Evolutionary conservation across 495 filamentous ascomycete genomes (phyloP).

Genomic region (Aspergillus biplanus): DNA sequence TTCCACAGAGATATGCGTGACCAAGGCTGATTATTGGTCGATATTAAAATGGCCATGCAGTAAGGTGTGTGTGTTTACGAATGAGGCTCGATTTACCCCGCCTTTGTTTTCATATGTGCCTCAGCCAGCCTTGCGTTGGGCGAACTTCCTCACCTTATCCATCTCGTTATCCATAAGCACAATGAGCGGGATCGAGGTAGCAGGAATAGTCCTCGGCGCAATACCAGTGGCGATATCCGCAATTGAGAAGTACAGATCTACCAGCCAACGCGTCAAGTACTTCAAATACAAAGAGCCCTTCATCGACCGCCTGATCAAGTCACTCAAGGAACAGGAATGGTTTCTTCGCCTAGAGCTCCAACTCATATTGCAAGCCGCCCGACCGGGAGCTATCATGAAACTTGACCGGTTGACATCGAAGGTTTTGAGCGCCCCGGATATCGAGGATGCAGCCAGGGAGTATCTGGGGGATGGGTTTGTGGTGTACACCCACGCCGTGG

Average conservation of each 20-base stretch:
- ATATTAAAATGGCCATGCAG: no score
- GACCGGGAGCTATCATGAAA: no score
- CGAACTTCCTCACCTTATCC: no score
- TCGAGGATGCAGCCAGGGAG: slow-evolving; percentile 9
- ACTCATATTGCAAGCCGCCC: slow-evolving; percentile 4
- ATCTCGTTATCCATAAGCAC: no score
- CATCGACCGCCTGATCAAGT: slow-evolving; percentile 12
- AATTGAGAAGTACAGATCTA: slow-evolving; percentile 37
- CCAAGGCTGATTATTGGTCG: no score
- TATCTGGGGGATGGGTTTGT: slow-evolving; percentile 11
- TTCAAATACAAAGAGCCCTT: slow-evolving; percentile 11
- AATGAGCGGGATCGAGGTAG: slow-evolving; percentile 42
- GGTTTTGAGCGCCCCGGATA: background rate
- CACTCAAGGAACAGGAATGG: slow-evolving; percentile 13
- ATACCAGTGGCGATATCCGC: slow-evolving; percentile 44
- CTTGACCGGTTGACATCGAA: no score
- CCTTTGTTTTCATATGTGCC: no score
- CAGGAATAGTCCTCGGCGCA: slow-evolving; percentile 45
- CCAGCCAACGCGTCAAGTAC: background rate
- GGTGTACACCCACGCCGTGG: slow-evolving; percentile 5
- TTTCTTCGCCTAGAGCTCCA: slow-evolving; percentile 6
- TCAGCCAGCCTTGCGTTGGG: no score
- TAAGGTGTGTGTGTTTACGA: no score
- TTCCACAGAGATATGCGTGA: no score
- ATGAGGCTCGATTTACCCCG: no score